Evolutionary conservation across 2,329 filamentous ascomycete species (phyloP), one percentile per base, ranked within the genome.

Genomic region (Hypoxylon sp.): DNA sequence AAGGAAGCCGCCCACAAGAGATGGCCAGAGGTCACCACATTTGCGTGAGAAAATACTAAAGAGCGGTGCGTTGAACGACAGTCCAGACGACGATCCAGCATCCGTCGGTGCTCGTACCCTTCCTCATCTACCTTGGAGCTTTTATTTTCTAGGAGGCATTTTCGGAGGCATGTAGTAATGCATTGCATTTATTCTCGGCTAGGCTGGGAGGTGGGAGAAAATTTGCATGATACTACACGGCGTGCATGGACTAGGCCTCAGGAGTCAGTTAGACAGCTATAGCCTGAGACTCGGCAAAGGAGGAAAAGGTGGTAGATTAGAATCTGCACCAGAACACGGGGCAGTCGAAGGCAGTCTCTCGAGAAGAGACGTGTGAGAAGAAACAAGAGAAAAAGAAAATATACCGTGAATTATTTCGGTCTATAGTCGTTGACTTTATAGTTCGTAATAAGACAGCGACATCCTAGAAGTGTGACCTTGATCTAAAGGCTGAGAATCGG

Each of bases 21-120:
- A 69, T 86, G 81, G 73, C 80, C 81, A 0, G 74, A 79, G 45
- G 81, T 80, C 23, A 81, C 79, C 5, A 68, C 76, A 37, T 79
- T 83, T 60, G 73, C 71, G 17, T 80, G 69, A 70, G 13, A 75
- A 78, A 43, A 77, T n/a, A 11, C 33, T 13, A n/a, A 20, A 21
- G 37, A 21, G 31, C n/a, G 26, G 43, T 41, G 18, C 21, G 11
- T 29, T 21, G 27, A 35, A 33, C 6, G 33, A 41, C 26, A 27
- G 26, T 20, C 18, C 41, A n/a, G n/a, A n/a, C n/a, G n/a, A n/a
- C n/a, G n/a, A n/a, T n/a, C n/a, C n/a, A n/a, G n/a, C n/a, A n/a
- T 11, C 41, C 11, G 3, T 46, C 17, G 23, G 38, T 40, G 17
- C 35, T 45, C 17, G 35, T 20, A 40, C 33, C 10, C 43, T 43